Evolutionary conservation across 805 yeast species (phyloP), one percentile per base, ranked within the genome.

Genomic region (Tetrapisispora namnaoensis): DNA sequence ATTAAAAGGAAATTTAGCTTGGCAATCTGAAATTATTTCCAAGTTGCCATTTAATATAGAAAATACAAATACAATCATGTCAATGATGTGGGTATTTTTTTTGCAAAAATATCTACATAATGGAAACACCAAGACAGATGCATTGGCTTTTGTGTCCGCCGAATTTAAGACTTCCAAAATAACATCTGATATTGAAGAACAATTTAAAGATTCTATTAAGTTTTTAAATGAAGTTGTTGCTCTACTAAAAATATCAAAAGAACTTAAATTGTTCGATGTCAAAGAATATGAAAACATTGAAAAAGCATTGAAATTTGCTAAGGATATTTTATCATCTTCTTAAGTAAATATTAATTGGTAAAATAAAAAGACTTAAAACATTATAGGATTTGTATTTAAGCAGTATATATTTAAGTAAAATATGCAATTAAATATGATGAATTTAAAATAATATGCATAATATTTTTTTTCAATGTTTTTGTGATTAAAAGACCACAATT

Each of bases 21-120:
- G 96, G 96, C 58, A 55, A 44, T 67, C 72, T 44, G 52, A 67
- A 8, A 64, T 88, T 41, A 76, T 78, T 2, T 57, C 67, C 13
- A 72, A 76, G 51, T 57, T 83, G 45, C 95, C 95, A 11, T 86
- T 85, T 58, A 75, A 71, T 50, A 62, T 61, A 27, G 69, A 70
- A 39, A 63, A 78, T 32, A 82, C 86, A 51, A 82, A 74, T 58
- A 79, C 87, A 1, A 68, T 84, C 14, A 62, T 81, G 57, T 91
- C 69, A 10, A 64, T 65, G 68, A 63, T 65, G 59, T 61, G 64
- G 61, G 64, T 60, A 49, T 64, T 64, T 42, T 65, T 60, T 49
- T 49, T 65, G 36, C 69, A 65, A 50, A 65, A 64, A 48, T 64
- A 54, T 45, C 48, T 65, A 49, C 69, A 65, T 47, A 65, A 63